Evolutionary conservation across 1,139 yeast species (phyloP), one percentile per base, ranked within the genome.

Genomic region (Nematodospora anomalae): DNA sequence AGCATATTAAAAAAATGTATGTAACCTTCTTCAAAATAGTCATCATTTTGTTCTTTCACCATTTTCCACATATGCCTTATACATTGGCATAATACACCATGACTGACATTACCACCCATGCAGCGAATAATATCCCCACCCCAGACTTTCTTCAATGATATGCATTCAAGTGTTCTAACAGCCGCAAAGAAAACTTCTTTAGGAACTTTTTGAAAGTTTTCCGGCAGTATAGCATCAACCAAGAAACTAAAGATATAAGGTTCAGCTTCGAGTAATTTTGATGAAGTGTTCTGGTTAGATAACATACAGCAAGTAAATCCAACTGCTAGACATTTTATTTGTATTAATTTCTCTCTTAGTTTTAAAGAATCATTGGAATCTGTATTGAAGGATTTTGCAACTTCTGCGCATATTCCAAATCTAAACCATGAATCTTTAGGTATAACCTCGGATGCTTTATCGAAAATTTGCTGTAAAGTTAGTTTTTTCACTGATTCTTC

Each of bases 91-190:
- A 90, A 55, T 6, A 80, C 62, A 0, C 97, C 97, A 58, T 90
- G 96, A 40, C 81, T 80, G 25, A 90, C 89, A 53, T 88, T 88
- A 4, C 94, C 97, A n/a, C 94, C 88, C 49, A 89, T 62, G n/a
- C 88, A 80, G 42, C 88, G 71, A 38, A 89, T 71, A 24, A 90
- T 71, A 46, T 90, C 97, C 32, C 83, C 72, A 15, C 92, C 82
- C 76, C 90, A 83, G 3, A 75, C 74, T 35, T 80, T 78, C 51
- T 80, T 83, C 30, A 76, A 66, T 2, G 95, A 77, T 11, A 88
- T 78, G 43, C 83, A 78, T 44, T 86, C 87, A 42, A 90, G 68
- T 0, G 92, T 77, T 46, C 79, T 78, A 35, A 83, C 60, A 0
- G 92, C 87, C 36, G 81, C 74, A 32, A 74, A 63, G 37, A 79